Conservation (phyloP, 1,284 basidiomycete species). For the Ganoderma sp. region DNA sequence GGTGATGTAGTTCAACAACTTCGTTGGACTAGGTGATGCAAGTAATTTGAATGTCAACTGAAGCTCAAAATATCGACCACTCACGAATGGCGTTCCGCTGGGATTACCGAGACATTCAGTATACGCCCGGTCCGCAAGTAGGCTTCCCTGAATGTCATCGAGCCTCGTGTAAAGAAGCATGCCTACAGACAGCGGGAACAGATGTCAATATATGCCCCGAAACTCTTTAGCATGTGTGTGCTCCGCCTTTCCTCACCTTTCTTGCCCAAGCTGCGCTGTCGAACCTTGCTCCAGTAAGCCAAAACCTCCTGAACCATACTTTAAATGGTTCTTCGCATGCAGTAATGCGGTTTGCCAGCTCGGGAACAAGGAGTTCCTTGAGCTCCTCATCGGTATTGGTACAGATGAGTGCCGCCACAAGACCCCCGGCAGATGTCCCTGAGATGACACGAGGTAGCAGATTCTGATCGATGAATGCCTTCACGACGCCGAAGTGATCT, state of each 20-base stretch:
- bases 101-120: conserved; percentile 94
- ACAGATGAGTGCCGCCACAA: conserved; percentile 86
- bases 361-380: conserved; percentile 75
- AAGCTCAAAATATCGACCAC: conserved; percentile 37
- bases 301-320: conserved; percentile 84
- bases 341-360: conserved; percentile 86
- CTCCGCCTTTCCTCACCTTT: conserved; percentile 59
- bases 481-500: conserved; percentile 92
- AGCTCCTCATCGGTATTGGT: conserved; percentile 93
- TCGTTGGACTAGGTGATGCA: conserved; percentile 74
- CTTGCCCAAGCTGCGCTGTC: conserved; percentile 91
- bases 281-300: conserved; percentile 91
- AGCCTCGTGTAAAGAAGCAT: conserved; percentile 92
- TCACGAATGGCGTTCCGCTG: conserved; percentile 91
- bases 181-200: conserved; percentile 45
- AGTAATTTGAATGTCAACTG: background rate
- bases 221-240: background rate
- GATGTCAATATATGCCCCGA: background rate
- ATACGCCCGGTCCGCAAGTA: conserved; percentile 93
- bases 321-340: conserved; percentile 87
- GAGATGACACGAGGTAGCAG: conserved; percentile 90
- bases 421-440: conserved; percentile 92
- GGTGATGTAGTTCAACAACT: conserved; percentile 94
- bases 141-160: conserved; percentile 95
- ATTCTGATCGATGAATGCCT: conserved; percentile 88